phyloP scores from a whole-genome alignment of 345 rosid species.

The Brassica rapa region DNA sequence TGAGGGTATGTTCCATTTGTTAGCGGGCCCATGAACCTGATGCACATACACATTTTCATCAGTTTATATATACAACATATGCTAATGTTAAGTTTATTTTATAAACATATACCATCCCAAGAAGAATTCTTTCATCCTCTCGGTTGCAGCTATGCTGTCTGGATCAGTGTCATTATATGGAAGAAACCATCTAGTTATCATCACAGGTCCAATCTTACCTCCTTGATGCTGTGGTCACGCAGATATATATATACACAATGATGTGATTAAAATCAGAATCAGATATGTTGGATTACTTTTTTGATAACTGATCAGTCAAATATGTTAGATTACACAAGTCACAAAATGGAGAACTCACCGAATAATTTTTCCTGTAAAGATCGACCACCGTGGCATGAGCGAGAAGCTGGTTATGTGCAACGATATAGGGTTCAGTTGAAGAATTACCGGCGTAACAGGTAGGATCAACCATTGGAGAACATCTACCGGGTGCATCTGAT shows the following conservation, averaged over 20 bases:
- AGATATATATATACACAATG: not conserved
- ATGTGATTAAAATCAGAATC: not conserved
- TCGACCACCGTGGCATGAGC: conserved; percentile 34
- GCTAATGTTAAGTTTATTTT: not conserved
- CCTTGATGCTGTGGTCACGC: conserved; percentile 9
- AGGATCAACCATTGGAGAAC: conserved; percentile 33
- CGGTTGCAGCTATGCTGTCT: conserved; percentile 2
- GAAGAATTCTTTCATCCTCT: conserved; percentile 27
- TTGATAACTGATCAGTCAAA: not conserved
- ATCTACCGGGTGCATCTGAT: conserved; percentile 33
- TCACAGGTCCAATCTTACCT: conserved; percentile 36
- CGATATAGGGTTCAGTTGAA: conserved; percentile 31
- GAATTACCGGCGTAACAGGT: conserved; percentile 40
- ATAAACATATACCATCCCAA: conserved; percentile 24
- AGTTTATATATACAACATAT: not conserved
- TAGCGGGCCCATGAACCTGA: conserved; percentile 36
- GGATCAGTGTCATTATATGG: not conserved
- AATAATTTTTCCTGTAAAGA: conserved; percentile 33
- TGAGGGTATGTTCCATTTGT: conserved; percentile 32
- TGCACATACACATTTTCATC: not conserved
- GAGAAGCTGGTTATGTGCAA: conserved; percentile 35
- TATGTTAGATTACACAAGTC: not conserved
- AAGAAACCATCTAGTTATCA: conserved; percentile 41
- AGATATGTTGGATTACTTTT: not conserved
- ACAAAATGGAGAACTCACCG: not conserved